Percentiles rank a stretch among this genome's conserved stretches.
Conservation (phyloP, 164 flowering plant genomes). For the Dillenia suffruticosa region DNA sequence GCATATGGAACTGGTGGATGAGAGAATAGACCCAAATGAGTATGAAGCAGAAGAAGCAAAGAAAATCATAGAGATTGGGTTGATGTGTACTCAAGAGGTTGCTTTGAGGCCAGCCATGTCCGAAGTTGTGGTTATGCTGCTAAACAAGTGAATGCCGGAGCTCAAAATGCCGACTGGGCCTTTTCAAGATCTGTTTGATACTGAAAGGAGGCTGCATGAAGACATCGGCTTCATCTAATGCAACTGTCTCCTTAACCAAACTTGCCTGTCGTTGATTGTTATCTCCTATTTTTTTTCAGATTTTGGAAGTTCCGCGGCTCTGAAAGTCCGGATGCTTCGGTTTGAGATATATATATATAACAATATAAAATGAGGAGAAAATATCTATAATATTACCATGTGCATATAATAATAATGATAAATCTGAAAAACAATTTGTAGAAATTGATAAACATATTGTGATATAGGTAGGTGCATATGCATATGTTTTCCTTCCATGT, state of each 20-base stretch:
- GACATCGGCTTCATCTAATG: conserved; percentile 28
- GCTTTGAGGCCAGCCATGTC: conserved; percentile 50
- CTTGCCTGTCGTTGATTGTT: conserved; percentile 15
- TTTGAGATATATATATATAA: no score
- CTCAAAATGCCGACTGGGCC: conserved; percentile 17
- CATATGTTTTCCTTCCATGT: no score
- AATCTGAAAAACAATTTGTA: no score
- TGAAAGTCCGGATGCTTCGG: no score
- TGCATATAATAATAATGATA: no score
- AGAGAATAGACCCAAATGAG: conserved; percentile 25
- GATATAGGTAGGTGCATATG: no score
- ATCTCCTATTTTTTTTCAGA: background rate
- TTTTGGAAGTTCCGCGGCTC: no score
- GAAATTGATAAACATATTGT: no score
- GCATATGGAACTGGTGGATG: conserved; percentile 33
- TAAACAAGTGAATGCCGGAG: conserved; percentile 11
- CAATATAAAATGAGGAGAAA: no score
- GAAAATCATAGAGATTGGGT: no score
- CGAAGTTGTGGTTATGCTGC: conserved; percentile 31
- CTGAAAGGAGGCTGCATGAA: conserved; percentile 11
- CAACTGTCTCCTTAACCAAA: conserved; percentile 21
- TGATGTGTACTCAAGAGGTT: conserved; percentile 37
- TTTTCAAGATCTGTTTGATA: conserved; percentile 17
- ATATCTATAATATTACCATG: no score
- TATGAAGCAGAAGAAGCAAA: conserved; percentile 26